Base-by-base conservation (phyloP, 495 filamentous ascomycete species). In the Collariella sp. region DNA sequence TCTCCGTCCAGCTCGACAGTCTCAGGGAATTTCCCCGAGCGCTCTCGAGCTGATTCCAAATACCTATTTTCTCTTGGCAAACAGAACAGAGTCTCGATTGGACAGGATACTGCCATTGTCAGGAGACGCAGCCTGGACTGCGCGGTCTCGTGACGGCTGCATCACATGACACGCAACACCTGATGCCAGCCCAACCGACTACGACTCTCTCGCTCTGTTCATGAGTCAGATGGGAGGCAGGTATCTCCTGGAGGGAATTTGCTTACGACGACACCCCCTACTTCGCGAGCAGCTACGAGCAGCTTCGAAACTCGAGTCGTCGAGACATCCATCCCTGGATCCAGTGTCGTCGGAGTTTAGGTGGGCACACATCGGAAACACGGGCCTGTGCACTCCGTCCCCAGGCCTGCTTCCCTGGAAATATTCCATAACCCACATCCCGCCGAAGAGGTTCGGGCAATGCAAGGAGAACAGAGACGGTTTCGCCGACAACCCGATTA, bases 101-200 rank as follows among this genome's bases (percentile, higher is more conserved):
- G 38, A n/a, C 23, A 50, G 22, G 15, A 11, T 18, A 15, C 19
- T 2, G n/a, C 18, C n/a, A 0, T 16, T 5, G 29, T 44, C 19
- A 52, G 1, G 29, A 15, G 50, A 45, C 39, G 29, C 2, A 11
- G 50, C 26, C 26, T 34, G 26, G 12, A 1, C 15, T 41, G 15
- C 11, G 1, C 15, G 31, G 31, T 53, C 42, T 36, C 41, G 20
- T 53, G 42, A 39, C 13, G 1, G 19, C 31, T 6, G 4, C 42
- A 46, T 53, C 50, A 53, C 50, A 53, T 53, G 50, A 53, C 33
- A n/a, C 33, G 3, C 26, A 31, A 3, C 50, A 46, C 15, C 41
- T 53, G 50, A 53, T 19, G 5, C 19, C 12, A 48, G 18, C 22
- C 19, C 16, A 53, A 36, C 24, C 50, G 50, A 24, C 5, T 45